Conservation (phyloP, 129 eudicot species). For the Escallonia herrerae region DNA sequence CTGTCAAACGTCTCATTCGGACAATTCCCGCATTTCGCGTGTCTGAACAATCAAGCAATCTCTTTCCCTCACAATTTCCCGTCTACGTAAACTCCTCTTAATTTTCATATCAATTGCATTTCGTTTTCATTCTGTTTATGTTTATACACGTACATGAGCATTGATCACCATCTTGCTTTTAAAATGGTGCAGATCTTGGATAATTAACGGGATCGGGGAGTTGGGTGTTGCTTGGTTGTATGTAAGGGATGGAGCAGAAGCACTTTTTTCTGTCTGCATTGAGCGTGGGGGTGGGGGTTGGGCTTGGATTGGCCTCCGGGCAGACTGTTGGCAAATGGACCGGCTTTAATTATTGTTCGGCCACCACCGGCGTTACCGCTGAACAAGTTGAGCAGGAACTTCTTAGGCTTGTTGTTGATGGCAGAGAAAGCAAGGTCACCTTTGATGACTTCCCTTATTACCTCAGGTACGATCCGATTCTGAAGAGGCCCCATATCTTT, state of each 20-base stretch:
- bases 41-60: slow-evolving; percentile 3
- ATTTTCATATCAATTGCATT: not conserved
- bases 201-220: not conserved
- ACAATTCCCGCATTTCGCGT: slow-evolving; percentile 13
- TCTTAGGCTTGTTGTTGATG: slow-evolving; percentile 52
- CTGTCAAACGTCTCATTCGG: slow-evolving; percentile 14
- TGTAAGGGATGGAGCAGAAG: slow-evolving; percentile 74
- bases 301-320: slow-evolving; percentile 68
- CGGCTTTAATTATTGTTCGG: slow-evolving; percentile 13
- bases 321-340: slow-evolving; percentile 68
- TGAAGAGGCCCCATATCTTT: not conserved
- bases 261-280: slow-evolving; percentile 78
- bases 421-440: slow-evolving; percentile 48
- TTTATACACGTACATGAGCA: not conserved
- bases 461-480: slow-evolving; percentile 43
- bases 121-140: not conserved
- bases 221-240: slow-evolving; percentile 9
- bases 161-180: too few species aligned
- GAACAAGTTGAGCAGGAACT: slow-evolving; percentile 65
- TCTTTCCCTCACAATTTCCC: slow-evolving; percentile 11
- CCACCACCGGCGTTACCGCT: slow-evolving; percentile 41
- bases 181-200: slow-evolving; percentile 11
- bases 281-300: slow-evolving; percentile 92
- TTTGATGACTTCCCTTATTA: slow-evolving; percentile 86
- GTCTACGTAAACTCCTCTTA: slow-evolving; percentile 3